A percentile compares a stretch with the other conserved stretches of the same genome.
Evolutionary conservation across 176 grass and related monocot species (phyloP).

Genomic region (barley (Hordeum vulgare)): MorexV3_pseudomolecules_assembly NC_058524.1:615399340-615399839

Average conservation of each 20-base stretch:
- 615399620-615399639: slow-evolving; percentile 1
- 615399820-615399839: slow-evolving; percentile 75
- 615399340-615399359: slow-evolving; percentile 5
- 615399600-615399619: background rate
- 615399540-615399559: slow-evolving; percentile 87
- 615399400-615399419: background rate
- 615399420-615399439: slow-evolving; percentile 1
- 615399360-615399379: background rate
- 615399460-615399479: slow-evolving; percentile 16
- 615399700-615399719: background rate
- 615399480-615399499: slow-evolving; percentile 31
- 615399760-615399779: slow-evolving; percentile 93
- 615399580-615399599: slow-evolving; percentile 25
- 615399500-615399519: slow-evolving; percentile 47
- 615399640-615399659: slow-evolving; percentile 6
- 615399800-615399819: slow-evolving; percentile 74
- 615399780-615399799: slow-evolving; percentile 85
- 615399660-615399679: background rate
- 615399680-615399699: slow-evolving; percentile 9
- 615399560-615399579: slow-evolving; percentile 90
- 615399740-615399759: slow-evolving; percentile 24
- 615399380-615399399: background rate
- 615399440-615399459: slow-evolving; percentile 2
- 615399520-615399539: slow-evolving; percentile 83
- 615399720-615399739: slow-evolving; percentile 7